Evolutionary conservation across 2,329 filamentous ascomycete species (phyloP).

Genomic region (Zasmidium citrigriseum): DNA sequence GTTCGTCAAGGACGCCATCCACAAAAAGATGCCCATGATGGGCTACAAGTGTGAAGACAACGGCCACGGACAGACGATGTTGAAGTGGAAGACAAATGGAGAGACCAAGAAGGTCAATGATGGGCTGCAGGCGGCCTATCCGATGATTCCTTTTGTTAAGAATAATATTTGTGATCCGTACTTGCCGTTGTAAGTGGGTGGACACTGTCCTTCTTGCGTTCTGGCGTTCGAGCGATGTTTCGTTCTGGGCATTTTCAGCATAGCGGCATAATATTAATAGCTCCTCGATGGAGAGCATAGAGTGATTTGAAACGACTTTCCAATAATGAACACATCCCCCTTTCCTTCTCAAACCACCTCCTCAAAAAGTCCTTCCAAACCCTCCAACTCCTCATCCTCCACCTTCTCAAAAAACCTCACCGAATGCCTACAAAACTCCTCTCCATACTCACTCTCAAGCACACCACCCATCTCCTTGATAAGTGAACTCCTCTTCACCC

Average conservation of each 20-base stretch:
- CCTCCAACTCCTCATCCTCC: conserved; percentile 13
- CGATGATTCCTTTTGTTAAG: conserved; percentile 7
- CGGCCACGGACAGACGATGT: conserved; percentile 1
- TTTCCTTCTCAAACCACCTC: neutral
- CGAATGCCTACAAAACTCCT: conserved; percentile 16
- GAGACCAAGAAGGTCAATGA: conserved; percentile 6
- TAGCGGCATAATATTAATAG: no score
- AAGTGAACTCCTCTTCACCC: conserved; percentile 13
- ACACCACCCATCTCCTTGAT: conserved; percentile 14
- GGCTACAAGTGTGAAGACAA: conserved; percentile 7
- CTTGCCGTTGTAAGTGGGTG: neutral
- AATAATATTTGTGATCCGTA: conserved; percentile 7
- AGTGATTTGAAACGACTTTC: no score
- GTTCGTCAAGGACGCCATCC: neutral
- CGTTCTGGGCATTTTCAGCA: neutral
- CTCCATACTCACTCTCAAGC: conserved; percentile 13
- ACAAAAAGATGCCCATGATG: neutral
- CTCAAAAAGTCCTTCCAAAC: conserved; percentile 14
- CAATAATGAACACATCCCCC: no score
- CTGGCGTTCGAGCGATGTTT: neutral
- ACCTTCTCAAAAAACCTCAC: conserved; percentile 11
- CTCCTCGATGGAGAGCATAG: no score
- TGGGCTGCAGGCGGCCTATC: conserved; percentile 4
- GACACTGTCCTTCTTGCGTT: no score
- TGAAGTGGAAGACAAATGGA: neutral